Evolutionary conservation across 106 monocot species (phyloP).

Genomic region (Apostasia ramifera): DNA sequence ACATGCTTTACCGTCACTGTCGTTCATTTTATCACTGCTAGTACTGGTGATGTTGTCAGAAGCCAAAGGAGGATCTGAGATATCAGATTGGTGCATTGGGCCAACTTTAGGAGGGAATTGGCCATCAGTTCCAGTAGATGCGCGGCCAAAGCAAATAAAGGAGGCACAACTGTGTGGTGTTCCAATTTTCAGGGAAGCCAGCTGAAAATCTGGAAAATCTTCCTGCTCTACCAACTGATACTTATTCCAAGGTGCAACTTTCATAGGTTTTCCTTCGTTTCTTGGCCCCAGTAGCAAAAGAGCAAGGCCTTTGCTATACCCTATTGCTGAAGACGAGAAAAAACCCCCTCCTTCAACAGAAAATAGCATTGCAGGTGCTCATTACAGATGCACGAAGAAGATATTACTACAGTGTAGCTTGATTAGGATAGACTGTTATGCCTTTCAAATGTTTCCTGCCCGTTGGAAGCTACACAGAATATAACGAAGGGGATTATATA

Average conservation of each 20-base stretch:
- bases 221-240: slow-evolving; percentile 68
- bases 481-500: too few species aligned
- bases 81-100: slow-evolving; percentile 21
- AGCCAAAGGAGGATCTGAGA: background rate
- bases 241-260: slow-evolving; percentile 62
- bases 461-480: too few species aligned
- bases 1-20: slow-evolving; percentile 17
- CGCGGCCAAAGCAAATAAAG: slow-evolving; percentile 34
- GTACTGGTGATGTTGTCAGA: slow-evolving; percentile 7
- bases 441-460: too few species aligned
- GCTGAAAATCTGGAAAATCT: slow-evolving; percentile 28
- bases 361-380: slow-evolving; percentile 62
- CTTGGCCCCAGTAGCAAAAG: slow-evolving; percentile 57
- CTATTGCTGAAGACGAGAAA: slow-evolving; percentile 85
- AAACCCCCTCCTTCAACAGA: slow-evolving; percentile 93
- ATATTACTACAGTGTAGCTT: background rate
- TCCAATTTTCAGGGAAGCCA: slow-evolving; percentile 49
- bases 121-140: slow-evolving; percentile 27
- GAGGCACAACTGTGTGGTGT: slow-evolving; percentile 33
- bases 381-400: slow-evolving; percentile 15
- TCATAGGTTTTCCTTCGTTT: slow-evolving; percentile 67
- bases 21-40: background rate
- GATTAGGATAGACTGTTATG: too few species aligned
- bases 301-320: slow-evolving; percentile 72
- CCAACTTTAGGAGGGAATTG: slow-evolving; percentile 32